Percentiles rank a stretch among this genome's conserved stretches.
Evolutionary conservation across 2,329 filamentous ascomycete genomes (phyloP).

Genomic region (Fusarium guadeloupense): DNA sequence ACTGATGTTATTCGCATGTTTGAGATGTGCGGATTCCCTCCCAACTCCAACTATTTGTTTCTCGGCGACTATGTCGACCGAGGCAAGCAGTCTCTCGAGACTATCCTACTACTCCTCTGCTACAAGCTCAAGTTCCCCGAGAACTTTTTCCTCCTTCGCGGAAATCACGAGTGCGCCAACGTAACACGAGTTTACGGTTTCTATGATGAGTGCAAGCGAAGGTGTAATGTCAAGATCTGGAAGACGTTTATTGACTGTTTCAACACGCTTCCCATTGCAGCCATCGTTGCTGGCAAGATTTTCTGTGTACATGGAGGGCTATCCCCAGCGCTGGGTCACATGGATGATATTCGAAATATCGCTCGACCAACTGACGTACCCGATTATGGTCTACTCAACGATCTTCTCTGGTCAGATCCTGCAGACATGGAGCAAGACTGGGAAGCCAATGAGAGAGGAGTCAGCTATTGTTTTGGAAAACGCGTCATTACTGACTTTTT

Average conservation of each 20-base stretch:
- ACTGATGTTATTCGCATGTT: conserved; percentile 97
- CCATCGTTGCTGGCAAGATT: conserved; percentile 99
- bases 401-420: conserved; percentile 95
- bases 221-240: conserved; percentile 99
- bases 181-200: conserved; percentile 99
- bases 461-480: conserved; percentile 98
- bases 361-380: conserved; percentile 95
- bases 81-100: conserved; percentile 98
- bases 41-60: conserved; percentile 99
- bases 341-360: conserved; percentile 98
- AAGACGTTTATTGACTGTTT: conserved; percentile 99
- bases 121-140: conserved; percentile 99
- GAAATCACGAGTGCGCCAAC: conserved; percentile 98
- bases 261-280: conserved; percentile 97
- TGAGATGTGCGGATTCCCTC: conserved; percentile 97
- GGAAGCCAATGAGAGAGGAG: conserved; percentile 96
- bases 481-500: conserved; percentile 98
- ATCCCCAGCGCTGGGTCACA: conserved; percentile 90
- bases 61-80: conserved; percentile 98
- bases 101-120: conserved; percentile 92
- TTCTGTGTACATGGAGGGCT: conserved; percentile 99
- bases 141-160: conserved; percentile 98
- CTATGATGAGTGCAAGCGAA: conserved; percentile 99
- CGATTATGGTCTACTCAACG: conserved; percentile 94
- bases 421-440: conserved; percentile 98